phyloP scores from a whole-genome alignment of 140 eudicot genomes.

The Erigeron philadelphicus region DNA sequence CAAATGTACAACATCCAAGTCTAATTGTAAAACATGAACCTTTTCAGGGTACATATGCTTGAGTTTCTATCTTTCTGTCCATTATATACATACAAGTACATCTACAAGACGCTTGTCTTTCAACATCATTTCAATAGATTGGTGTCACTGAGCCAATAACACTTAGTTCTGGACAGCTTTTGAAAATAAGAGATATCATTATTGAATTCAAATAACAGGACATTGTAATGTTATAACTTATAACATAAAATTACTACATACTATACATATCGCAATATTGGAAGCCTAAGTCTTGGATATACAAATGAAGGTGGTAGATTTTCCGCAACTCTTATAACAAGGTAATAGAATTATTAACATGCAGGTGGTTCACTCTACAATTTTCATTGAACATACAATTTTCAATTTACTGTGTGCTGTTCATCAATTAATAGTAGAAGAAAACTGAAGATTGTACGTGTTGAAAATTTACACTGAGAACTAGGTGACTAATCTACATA shows the following conservation, averaged over 20 bases:
- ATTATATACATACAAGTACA: conserved; percentile 4
- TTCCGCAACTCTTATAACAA: conserved; percentile 7
- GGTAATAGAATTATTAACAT: not conserved
- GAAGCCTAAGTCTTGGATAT: conserved; percentile 6
- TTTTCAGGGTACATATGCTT: conserved; percentile 5
- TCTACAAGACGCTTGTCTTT: too few species aligned
- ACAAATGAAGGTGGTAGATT: conserved; percentile 5
- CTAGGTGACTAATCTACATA: too few species aligned
- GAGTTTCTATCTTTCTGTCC: conserved; percentile 17
- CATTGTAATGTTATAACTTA: conserved; percentile 4
- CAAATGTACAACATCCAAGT: conserved; percentile 35
- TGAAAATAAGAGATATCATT: not conserved
- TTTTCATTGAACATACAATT: not conserved
- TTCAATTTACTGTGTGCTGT: too few species aligned
- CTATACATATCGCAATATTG: not conserved
- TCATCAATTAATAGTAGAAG: too few species aligned
- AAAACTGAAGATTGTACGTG: too few species aligned
- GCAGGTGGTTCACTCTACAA: not conserved
- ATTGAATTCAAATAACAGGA: not conserved
- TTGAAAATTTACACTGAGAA: too few species aligned
- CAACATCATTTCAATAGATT: not conserved
- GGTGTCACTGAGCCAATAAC: conserved; percentile 1
- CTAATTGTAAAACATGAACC: conserved; percentile 17
- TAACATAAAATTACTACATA: not conserved
- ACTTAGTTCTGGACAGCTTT: conserved; percentile 2